Conservation (phyloP, 1,284 basidiomycete species). For the Tremellales sp. region DNA sequence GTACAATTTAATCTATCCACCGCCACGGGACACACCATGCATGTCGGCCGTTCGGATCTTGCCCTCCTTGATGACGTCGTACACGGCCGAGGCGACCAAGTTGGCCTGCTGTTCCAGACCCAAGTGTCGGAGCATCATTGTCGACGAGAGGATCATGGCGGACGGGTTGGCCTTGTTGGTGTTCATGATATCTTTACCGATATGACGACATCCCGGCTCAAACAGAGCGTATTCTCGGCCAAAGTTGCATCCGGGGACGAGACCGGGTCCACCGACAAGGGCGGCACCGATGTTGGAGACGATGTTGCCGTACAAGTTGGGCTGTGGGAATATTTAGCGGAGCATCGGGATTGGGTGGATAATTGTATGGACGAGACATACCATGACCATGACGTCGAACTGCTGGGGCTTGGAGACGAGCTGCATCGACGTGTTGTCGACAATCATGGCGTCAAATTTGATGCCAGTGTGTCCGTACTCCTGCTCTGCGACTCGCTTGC, state of each 20-base stretch:
- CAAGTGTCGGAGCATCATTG: constrained; percentile 98
- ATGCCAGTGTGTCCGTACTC: constrained; percentile 90
- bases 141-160: constrained; percentile 95
- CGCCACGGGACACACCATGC: constrained; percentile 65
- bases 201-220: constrained; percentile 98
- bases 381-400: constrained; percentile 99
- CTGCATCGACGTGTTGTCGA: constrained; percentile 99
- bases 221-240: constrained; percentile 97
- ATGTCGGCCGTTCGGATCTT: constrained; percentile 93
- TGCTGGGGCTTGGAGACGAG: constrained; percentile 91
- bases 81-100: constrained; percentile 86
- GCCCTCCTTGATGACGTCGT: constrained; percentile 85
- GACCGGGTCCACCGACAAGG: constrained; percentile 94
- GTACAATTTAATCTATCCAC: constrained; percentile 4
- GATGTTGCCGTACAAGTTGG: constrained; percentile 77
- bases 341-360: neutral
- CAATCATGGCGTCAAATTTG: constrained; percentile 95
- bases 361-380: constrained; percentile 10
- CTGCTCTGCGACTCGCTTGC: constrained; percentile 88
- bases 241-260: constrained; percentile 97
- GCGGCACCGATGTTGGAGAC: constrained; percentile 98
- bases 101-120: constrained; percentile 94
- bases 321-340: neutral
- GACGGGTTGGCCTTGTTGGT: constrained; percentile 96
- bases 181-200: constrained; percentile 96